Base-by-base conservation (phyloP, 192 early-diverging fungal species). In the Spinellus fusiger region DNA sequence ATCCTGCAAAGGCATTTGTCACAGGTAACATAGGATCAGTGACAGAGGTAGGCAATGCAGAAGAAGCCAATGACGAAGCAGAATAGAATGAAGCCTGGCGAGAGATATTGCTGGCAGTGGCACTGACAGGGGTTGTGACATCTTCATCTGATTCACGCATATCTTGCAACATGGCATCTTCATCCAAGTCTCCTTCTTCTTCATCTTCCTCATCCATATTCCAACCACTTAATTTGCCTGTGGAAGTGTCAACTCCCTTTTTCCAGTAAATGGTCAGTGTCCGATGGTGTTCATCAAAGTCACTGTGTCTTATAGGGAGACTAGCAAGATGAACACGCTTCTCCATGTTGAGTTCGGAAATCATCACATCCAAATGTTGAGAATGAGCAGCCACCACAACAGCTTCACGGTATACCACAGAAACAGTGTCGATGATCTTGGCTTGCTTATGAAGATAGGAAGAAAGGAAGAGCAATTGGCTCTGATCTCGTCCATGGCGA, bases 401-500 rank as follows among this genome's bases (percentile, higher is more conserved):
- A 8, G 83, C 91, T 66, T 89, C 83, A 32, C 69, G 73, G 49
- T 77, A 57, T 26, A 86, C 71, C 13, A 66, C 70, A 18, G 75
- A 56, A 32, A 15, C 71, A 23, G 44, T 64, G 7, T 63, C 46
- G 40, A 66, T 68, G 40, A 62, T 58, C 55, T 65, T 54, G 0
- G 79, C 74, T 53, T 83, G 52, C 46, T 83, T 78, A 29, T 66
- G 47, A 9, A 93, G 73, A 57, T 86, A 80, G 7, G 81, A 70
- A 35, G 78, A 78, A 13, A 94, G 78, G 68, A 82, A 94, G 0
- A 94, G 71, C 25, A 71, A 66, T 18, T 69, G 75, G 29, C 77
- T 80, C 68, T 80, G 78, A 62, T 94, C 89, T 55, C 86, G 85
- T 5, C 88, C 92, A 48, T 80, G 73, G 55, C 86, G 88, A n/a